Base-by-base conservation (phyloP, 148 eudicot genomes). In the Heliamphora exappendiculata region DNA sequence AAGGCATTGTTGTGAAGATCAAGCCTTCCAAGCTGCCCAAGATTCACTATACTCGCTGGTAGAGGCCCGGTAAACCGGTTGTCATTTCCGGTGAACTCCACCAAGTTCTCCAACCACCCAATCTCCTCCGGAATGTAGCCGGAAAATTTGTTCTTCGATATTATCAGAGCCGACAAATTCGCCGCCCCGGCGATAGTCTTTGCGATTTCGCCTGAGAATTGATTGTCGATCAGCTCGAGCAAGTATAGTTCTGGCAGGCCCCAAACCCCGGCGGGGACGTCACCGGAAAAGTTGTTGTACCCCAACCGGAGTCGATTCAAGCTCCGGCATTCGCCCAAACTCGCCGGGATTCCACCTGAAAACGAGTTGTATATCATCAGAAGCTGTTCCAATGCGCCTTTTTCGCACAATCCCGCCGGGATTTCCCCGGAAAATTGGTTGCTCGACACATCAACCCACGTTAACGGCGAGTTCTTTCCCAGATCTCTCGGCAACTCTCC, bases 11-110 rank as follows among this genome's bases (percentile, higher is more conserved):
- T 92, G 75, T 92, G 92, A 1, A 92, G 86, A 59, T 92, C 91
- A 74, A 95, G 91, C 77, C 92, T 95, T 10, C 91, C 89, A 64
- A 95, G 93, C 39, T 49, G 76, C 37, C 98, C 98, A 20, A 94
- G 96, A 85, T 86, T 84, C 68, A 77, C 80, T 2, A 92, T 50
- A 33, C 84, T 88, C 53, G 53, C 78, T 0, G 98, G 98, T 67
- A 92, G 77, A 41, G 87, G 79, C 5, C 98, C 98, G 0, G 92
- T 83, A 51, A 94, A 75, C 0, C 28, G 64, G 67, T 95, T 95
- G 24, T 84, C 78, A 60, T 81, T 73, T 0, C 83, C 96, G 0
- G 81, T 64, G 92, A 81, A 76, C 92, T 94, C 72, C 92, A 89
- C 97, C 98, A 94, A 72, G 19, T 82, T 81, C 33, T 81, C 55